These are phyloP conservation scores for Diaporthe longicolla DNA, from an alignment of 2,329 filamentous ascomycete genomes.

Conservation along the genomic window DNA sequence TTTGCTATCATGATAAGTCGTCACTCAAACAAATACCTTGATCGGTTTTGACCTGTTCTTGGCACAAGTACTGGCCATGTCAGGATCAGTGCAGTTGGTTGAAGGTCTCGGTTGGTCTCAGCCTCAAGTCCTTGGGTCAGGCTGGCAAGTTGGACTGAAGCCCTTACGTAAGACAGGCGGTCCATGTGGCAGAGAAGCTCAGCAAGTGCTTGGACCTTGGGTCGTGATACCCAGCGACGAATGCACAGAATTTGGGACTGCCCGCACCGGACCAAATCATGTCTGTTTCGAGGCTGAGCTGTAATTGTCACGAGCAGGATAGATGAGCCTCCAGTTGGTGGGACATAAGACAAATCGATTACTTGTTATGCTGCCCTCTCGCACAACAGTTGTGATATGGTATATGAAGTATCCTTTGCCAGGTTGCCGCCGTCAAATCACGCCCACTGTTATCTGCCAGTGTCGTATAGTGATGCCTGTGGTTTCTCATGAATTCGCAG, in stretches of 20 bases:
- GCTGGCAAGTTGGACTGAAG: background rate
- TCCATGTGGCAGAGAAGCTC: background rate
- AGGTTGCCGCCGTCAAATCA: constrained; percentile 3
- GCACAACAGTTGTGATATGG: constrained; percentile 39
- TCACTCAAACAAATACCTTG: background rate
- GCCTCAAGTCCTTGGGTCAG: background rate
- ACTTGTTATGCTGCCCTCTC: constrained; percentile 33
- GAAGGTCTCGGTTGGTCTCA: background rate
- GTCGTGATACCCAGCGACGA: background rate
- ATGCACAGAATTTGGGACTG: background rate
- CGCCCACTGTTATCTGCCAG: constrained; percentile 10
- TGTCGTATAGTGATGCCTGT: constrained; percentile 18
- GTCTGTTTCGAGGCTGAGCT: background rate
- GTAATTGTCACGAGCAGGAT: background rate
- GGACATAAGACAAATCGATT: constrained; percentile 34
- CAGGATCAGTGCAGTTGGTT: background rate
- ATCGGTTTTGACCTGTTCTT: background rate
- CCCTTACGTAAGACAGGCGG: constrained; percentile 23
- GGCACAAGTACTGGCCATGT: background rate
- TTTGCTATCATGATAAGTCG: background rate
- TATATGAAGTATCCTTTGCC: constrained; percentile 30
- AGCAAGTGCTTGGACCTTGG: background rate
- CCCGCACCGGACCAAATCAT: background rate
- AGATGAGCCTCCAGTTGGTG: background rate
- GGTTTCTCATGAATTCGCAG: background rate